Percentiles rank a stretch among this genome's conserved stretches.
Evolutionary conservation across 768 basidiomycete species (phyloP).

Genomic region (Amanita pseudoporphyria): DNA sequence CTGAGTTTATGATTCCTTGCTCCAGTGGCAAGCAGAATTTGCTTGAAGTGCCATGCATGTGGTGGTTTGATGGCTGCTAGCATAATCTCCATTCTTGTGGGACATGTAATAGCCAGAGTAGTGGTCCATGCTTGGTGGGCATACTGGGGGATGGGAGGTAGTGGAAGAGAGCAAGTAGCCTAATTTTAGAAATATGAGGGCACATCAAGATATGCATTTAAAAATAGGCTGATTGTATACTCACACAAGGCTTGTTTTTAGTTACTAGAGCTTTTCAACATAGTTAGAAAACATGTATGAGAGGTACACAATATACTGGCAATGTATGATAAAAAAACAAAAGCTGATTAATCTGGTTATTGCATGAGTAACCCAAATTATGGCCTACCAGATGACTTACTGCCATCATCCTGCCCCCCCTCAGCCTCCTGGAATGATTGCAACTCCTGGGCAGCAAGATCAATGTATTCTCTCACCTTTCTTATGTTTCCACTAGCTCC

Average conservation of each 20-base stretch:
- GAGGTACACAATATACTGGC: too few relatives aligned
- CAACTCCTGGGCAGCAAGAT: neutral
- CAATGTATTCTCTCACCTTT: constrained; percentile 1
- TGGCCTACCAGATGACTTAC: neutral
- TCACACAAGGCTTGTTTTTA: neutral
- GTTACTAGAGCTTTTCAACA: too few relatives aligned
- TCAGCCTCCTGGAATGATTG: neutral
- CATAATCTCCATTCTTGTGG: neutral
- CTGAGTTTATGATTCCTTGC: neutral
- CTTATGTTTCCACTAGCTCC: neutral
- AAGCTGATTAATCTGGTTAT: neutral
- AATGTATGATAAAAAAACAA: neutral
- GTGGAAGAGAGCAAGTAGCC: neutral
- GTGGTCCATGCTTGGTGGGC: neutral
- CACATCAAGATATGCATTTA: neutral
- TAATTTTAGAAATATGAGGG: constrained; percentile 1
- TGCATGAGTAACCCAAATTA: neutral
- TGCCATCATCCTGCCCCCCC: neutral
- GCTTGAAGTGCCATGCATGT: neutral
- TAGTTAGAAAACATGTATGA: too few relatives aligned
- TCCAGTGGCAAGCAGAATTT: neutral
- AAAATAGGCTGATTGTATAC: neutral
- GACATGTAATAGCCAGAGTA: neutral
- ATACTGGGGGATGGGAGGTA: neutral
- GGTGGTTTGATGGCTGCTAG: neutral